Conservation (phyloP, 441 rosid species). For the Euphorbia celastroides region DNA sequence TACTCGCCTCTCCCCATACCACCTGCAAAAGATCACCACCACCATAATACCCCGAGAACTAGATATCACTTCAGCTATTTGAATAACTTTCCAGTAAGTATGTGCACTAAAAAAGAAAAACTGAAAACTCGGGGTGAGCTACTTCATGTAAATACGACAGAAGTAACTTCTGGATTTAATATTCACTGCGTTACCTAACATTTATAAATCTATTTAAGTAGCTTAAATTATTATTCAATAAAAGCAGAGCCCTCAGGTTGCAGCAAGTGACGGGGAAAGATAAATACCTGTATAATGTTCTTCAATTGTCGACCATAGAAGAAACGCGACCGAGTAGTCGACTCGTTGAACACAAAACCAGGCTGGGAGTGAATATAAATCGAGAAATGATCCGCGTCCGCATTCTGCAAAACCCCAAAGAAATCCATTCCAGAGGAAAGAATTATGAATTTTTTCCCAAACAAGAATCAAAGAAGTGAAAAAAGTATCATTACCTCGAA, state of each 20-base stretch:
- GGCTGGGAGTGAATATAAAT: conserved; percentile 74
- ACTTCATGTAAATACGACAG: neutral
- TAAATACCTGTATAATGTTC: conserved; percentile 54
- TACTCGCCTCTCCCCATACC: conserved; percentile 85
- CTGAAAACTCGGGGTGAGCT: neutral
- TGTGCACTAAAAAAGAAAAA: neutral
- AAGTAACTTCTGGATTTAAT: neutral
- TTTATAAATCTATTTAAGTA: neutral
- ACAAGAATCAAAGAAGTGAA: neutral
- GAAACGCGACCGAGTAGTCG: conserved; percentile 62
- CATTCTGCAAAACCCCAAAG: conserved; percentile 35
- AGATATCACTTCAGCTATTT: neutral
- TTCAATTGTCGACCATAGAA: conserved; percentile 65
- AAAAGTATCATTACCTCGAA: conserved; percentile 43
- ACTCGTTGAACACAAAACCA: conserved; percentile 64
- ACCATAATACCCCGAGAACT: neutral
- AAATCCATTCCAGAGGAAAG: neutral
- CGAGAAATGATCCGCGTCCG: conserved; percentile 59
- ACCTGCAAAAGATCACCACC: conserved; percentile 38
- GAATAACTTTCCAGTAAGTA: neutral
- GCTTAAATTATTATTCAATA: neutral
- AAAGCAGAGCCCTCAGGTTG: neutral
- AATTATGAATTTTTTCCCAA: neutral
- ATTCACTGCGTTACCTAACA: conserved; percentile 3
- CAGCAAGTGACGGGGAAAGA: neutral